Evolutionary conservation across 768 basidiomycete species (phyloP).

Genomic region (Sarcodon aspratus): DNA sequence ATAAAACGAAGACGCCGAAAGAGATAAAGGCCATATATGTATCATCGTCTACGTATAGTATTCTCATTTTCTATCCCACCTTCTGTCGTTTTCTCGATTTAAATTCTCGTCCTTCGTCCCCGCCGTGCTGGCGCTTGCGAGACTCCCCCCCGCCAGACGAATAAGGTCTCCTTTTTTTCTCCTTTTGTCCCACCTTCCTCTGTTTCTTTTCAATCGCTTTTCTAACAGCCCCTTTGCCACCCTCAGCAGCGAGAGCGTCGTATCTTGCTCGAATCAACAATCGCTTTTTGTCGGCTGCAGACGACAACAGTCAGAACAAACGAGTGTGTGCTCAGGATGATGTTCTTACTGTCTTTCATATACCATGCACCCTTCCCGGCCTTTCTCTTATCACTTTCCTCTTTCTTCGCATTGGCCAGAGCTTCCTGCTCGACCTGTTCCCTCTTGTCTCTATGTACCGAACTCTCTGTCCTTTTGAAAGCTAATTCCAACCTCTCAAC

Average conservation of each 20-base stretch:
- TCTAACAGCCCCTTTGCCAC: slow-evolving; percentile 74
- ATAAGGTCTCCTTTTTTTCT: slow-evolving; percentile 78
- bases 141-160: slow-evolving; percentile 11
- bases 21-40: not conserved
- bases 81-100: slow-evolving; percentile 12
- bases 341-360: slow-evolving; percentile 64
- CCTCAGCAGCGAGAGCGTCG: slow-evolving; percentile 64
- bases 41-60: slow-evolving; percentile 1
- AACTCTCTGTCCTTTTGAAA: slow-evolving; percentile 65
- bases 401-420: slow-evolving; percentile 30
- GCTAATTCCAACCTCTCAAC: slow-evolving; percentile 60
- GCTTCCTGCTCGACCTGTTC: slow-evolving; percentile 66
- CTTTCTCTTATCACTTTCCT: slow-evolving; percentile 54
- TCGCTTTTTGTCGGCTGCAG: slow-evolving; percentile 66
- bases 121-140: slow-evolving; percentile 1
- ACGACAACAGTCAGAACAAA: slow-evolving; percentile 4
- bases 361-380: slow-evolving; percentile 79
- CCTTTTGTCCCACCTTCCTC: slow-evolving; percentile 78
- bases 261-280: slow-evolving; percentile 65
- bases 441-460: slow-evolving; percentile 59
- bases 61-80: slow-evolving; percentile 7
- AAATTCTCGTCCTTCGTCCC: slow-evolving; percentile 6
- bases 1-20: not conserved
- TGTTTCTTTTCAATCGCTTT: slow-evolving; percentile 85
- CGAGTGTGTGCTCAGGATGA: not conserved